A percentile compares a stretch with the other conserved stretches of the same genome.
Evolutionary conservation across 1,284 basidiomycete genomes (phyloP).

Genomic region (Ceratobasidium sp.): DNA sequence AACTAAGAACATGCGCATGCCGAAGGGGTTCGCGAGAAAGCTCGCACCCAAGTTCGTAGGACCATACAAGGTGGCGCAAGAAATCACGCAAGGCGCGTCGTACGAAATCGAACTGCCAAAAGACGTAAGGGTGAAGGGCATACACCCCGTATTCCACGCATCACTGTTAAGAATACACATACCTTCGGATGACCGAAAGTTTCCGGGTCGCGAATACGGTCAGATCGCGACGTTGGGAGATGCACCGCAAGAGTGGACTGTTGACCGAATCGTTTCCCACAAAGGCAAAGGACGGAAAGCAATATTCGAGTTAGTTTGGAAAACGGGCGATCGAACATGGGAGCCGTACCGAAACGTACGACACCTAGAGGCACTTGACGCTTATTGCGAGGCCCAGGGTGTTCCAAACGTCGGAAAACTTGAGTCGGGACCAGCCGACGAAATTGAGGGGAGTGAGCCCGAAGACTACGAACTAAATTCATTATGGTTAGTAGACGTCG

Average conservation of each 20-base stretch:
- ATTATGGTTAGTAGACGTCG: neutral
- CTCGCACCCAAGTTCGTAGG: constrained; percentile 50
- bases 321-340: constrained; percentile 20
- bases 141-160: constrained; percentile 25
- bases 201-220: constrained; percentile 14
- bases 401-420: neutral
- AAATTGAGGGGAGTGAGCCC: neutral
- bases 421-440: neutral
- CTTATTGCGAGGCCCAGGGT: constrained; percentile 5
- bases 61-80: constrained; percentile 50
- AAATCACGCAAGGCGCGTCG: constrained; percentile 47
- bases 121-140: constrained; percentile 45
- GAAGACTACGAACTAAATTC: neutral
- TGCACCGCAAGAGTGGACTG: constrained; percentile 51
- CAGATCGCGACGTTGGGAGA: neutral
- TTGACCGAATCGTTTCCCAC: constrained; percentile 53
- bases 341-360: neutral
- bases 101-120: constrained; percentile 52
- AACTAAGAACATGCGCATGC: constrained; percentile 52
- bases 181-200: constrained; percentile 30
- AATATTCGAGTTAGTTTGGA: neutral
- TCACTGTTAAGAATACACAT: constrained; percentile 45
- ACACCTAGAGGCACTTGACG: constrained; percentile 10
- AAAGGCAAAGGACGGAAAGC: constrained; percentile 45
- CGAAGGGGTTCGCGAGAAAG: constrained; percentile 47